Percentiles rank a stretch among this genome's conserved stretches.
phyloP scores from a whole-genome alignment of 2,329 filamentous ascomycete species.

The Fusarium bulbicola region DNA sequence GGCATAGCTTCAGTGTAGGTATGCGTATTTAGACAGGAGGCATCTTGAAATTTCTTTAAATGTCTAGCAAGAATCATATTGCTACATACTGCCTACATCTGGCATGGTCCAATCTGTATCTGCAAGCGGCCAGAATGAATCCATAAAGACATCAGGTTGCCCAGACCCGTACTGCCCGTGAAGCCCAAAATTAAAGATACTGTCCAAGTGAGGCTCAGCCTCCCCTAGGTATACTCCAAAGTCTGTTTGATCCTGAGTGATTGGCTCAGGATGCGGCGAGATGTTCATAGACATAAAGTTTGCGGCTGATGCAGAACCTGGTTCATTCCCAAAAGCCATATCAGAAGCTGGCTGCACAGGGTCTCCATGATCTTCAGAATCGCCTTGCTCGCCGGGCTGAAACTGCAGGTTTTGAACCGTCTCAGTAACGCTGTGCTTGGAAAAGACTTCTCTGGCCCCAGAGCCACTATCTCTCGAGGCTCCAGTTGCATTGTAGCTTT shows the following conservation, averaged over 20 bases:
- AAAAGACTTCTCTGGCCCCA: neutral
- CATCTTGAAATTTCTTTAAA: fast-evolving
- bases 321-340: neutral
- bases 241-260: neutral
- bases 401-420: slow-evolving; percentile 10
- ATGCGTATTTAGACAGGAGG: neutral
- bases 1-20: neutral
- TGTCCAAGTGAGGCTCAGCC: neutral
- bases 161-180: neutral
- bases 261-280: neutral
- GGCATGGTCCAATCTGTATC: neutral
- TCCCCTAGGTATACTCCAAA: neutral
- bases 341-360: neutral
- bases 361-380: fast-evolving
- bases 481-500: neutral
- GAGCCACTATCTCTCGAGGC: neutral
- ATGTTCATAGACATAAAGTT: neutral
- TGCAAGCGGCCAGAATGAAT: slow-evolving; percentile 16
- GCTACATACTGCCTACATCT: neutral
- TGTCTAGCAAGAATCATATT: fast-evolving
- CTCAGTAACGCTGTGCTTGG: slow-evolving; percentile 14
- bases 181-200: neutral
- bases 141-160: slow-evolving; percentile 25
- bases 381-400: neutral
- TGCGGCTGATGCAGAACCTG: fast-evolving